Evolutionary conservation across 345 rosid genomes (phyloP).

Genomic region (Linum lewisii): DNA sequence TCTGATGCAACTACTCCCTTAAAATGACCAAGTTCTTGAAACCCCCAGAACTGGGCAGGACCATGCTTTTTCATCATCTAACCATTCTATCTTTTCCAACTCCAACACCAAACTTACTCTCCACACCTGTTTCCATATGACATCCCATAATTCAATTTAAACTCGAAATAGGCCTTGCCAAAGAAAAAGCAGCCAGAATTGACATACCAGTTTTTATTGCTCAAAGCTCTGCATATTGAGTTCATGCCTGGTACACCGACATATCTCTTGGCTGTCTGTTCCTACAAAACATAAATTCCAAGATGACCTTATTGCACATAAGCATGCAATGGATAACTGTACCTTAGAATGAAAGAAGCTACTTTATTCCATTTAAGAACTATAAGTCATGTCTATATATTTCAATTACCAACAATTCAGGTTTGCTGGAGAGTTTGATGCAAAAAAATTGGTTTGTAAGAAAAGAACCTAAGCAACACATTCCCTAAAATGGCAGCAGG

Average conservation of each 20-base stretch:
- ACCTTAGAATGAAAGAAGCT: too few relatives aligned
- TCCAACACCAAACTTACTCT: constrained; percentile 53
- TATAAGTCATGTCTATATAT: too few relatives aligned
- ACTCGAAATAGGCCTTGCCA: not conserved
- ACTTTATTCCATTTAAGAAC: too few relatives aligned
- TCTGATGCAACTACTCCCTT: constrained; percentile 61
- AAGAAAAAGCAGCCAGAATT: not conserved
- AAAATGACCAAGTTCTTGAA: constrained; percentile 48
- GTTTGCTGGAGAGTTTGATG: too few relatives aligned
- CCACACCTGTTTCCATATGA: constrained; percentile 39
- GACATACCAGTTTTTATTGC: constrained; percentile 49
- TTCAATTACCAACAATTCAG: too few relatives aligned
- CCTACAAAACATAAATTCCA: constrained; percentile 29
- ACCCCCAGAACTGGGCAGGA: constrained; percentile 50
- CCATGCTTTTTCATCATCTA: constrained; percentile 52
- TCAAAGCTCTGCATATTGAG: constrained; percentile 55
- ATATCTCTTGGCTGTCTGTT: constrained; percentile 43
- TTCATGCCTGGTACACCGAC: constrained; percentile 87
- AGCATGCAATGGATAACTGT: not conserved
- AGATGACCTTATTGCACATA: constrained; percentile 4
- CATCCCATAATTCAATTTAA: not conserved
- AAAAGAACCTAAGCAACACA: too few relatives aligned
- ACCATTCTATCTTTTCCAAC: constrained; percentile 64
- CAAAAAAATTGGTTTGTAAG: too few relatives aligned
- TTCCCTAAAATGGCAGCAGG: too few relatives aligned